Conservation (phyloP, 306 rosid species). For the Ziziphus jujuba region DNA sequence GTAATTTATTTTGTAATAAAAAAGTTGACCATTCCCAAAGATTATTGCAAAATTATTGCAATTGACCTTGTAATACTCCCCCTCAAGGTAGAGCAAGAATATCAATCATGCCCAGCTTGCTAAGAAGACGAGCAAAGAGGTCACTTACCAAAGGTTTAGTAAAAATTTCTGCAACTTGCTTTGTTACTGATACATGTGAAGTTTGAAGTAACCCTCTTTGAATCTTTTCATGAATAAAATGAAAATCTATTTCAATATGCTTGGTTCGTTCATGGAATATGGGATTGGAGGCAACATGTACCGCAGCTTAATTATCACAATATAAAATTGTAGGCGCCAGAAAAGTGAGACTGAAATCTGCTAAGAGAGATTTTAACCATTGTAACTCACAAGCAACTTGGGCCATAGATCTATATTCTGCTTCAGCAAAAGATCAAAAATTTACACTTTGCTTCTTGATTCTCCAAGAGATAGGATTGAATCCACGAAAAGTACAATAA, state of each 20-base stretch:
- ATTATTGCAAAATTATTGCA: too few species aligned
- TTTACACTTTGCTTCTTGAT: background rate
- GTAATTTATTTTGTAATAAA: too few species aligned
- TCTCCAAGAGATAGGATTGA: background rate
- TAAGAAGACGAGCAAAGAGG: too few species aligned
- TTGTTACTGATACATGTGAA: too few species aligned
- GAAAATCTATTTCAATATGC: background rate
- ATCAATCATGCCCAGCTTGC: too few species aligned
- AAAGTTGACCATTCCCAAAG: too few species aligned
- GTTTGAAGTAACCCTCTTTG: too few species aligned
- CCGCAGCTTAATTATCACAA: background rate
- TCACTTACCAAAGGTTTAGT: too few species aligned
- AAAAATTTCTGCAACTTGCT: too few species aligned
- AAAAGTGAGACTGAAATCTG: background rate
- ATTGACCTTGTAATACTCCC: too few species aligned
- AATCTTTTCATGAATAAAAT: background rate
- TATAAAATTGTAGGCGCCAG: background rate
- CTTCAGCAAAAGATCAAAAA: background rate
- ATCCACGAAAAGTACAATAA: background rate
- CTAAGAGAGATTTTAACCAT: background rate
- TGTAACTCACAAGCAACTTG: background rate
- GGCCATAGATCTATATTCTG: conserved; percentile 1
- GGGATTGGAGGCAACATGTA: background rate
- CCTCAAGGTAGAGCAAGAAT: too few species aligned
- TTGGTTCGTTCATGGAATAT: background rate